These are phyloP conservation scores for Circinella umbellata DNA, from an alignment of 371 early-diverging fungal genomes.

Conservation along the genomic window DNA sequence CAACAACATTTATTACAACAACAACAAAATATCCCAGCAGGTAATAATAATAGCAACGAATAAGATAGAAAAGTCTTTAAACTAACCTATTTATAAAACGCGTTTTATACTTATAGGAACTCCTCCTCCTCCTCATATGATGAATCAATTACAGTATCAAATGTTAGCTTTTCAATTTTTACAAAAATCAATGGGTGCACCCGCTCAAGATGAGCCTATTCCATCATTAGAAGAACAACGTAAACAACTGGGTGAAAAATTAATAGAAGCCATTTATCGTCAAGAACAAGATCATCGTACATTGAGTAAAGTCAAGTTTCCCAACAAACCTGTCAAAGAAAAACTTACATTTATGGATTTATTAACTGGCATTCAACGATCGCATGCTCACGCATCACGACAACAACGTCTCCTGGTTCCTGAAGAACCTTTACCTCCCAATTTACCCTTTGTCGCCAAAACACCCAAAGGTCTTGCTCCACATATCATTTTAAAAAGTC, in stretches of 20 bases:
- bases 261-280: slow-evolving; percentile 45
- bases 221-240: slow-evolving; percentile 28
- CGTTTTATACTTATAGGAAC: neutral
- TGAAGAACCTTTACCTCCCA: slow-evolving; percentile 20
- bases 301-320: slow-evolving; percentile 16
- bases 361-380: slow-evolving; percentile 29
- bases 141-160: slow-evolving; percentile 17
- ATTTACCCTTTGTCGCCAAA: slow-evolving; percentile 25
- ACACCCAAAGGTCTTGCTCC: slow-evolving; percentile 80
- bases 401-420: slow-evolving; percentile 75
- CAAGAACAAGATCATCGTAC: slow-evolving; percentile 39
- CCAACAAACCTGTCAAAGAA: slow-evolving; percentile 23
- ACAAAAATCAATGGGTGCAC: slow-evolving; percentile 12
- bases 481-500: slow-evolving; percentile 63
- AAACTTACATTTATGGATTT: slow-evolving; percentile 29
- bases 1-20: slow-evolving; percentile 37
- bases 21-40: slow-evolving; percentile 27
- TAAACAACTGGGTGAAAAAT: slow-evolving; percentile 41
- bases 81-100: too few relatives aligned
- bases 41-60: neutral
- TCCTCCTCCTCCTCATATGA: neutral
- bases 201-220: slow-evolving; percentile 11
- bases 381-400: slow-evolving; percentile 62
- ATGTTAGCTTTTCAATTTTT: slow-evolving; percentile 16
- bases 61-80: too few relatives aligned